Base-by-base conservation (phyloP, 352 stramenopile species). In the Globisporangium alternatum region DNA sequence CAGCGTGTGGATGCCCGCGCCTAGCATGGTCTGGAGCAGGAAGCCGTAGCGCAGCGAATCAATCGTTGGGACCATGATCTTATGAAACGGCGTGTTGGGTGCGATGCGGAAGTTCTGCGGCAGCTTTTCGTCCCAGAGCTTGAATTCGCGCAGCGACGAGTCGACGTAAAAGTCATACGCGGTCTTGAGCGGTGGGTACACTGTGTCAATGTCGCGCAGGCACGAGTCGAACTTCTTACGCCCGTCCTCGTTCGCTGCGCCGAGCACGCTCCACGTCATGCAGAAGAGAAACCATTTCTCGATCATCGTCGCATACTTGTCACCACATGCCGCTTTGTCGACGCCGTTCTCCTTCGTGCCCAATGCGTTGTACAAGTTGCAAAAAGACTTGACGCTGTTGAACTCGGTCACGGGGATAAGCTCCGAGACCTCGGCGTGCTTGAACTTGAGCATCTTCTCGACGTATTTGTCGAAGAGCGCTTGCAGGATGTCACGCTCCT, bases 91-190 rank as follows among this genome's bases (percentile, higher is more conserved):
- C 0, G 81, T 91, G 54, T 85, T 85, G 3, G 83, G 76, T 2
- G 77, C 71, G 9, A 95, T 82, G 13, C 81, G 80, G 62, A 93
- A 90, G 60, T 88, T 93, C 8, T 72, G 76, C 3, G 86, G 82
- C 0, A 95, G 66, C 48, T 90, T 90, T 33, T 95, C 86, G 55
- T 95, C 85, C 85, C 85, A 94, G 1, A 94, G 69, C 60, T 92
- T 94, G 49, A 95, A 91, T 21, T 95, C 87, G 6, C 75, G 72
- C n/a, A 67, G 72, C 39, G 80, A 70, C 12, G 81, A 63, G 63
- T 98, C 93, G 21, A 98, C 81, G 31, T 80, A 97, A 65, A 97
- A 98, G 65, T 98, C 94, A 69, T 98, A 98, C 0, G 94, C 81
- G 10, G 88, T 98, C 64, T 96, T 93, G 2, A 95, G 76, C 22